Evolutionary conservation across 441 rosid species (phyloP).

Genomic region (Omphalea diandra): DNA sequence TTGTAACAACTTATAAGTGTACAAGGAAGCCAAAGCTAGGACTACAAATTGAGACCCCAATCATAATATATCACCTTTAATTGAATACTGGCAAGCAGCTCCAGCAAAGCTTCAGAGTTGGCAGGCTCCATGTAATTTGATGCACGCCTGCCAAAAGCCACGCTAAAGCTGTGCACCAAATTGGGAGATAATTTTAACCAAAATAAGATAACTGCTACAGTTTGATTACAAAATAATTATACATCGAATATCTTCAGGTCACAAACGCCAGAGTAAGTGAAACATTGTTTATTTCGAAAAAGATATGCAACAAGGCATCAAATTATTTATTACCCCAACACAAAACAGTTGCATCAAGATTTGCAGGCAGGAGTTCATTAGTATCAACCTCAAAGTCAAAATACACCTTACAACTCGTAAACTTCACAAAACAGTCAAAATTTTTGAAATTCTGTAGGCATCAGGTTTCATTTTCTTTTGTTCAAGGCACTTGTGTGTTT

Average conservation of each 20-base stretch:
- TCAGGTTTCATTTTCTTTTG: neutral
- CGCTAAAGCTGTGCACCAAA: slow-evolving; percentile 48
- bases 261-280: neutral
- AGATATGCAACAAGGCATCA: neutral
- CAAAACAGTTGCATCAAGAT: neutral
- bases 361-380: slow-evolving; percentile 1
- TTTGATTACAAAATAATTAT: neutral
- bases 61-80: slow-evolving; percentile 70
- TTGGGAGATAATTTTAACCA: neutral
- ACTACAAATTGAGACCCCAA: slow-evolving; percentile 70
- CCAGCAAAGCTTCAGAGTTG: slow-evolving; percentile 54
- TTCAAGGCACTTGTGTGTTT: too few relatives aligned
- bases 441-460: neutral
- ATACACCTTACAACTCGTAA: neutral
- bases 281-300: neutral
- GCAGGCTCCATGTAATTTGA: slow-evolving; percentile 65
- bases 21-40: slow-evolving; percentile 17
- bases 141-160: slow-evolving; percentile 79
- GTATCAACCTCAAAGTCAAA: slow-evolving; percentile 1
- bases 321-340: neutral
- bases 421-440: neutral
- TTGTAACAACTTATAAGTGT: slow-evolving; percentile 18
- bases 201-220: neutral
- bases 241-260: neutral
- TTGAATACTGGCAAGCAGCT: slow-evolving; percentile 54